Percentiles rank a stretch among this genome's conserved stretches.
Evolutionary conservation across 2,329 filamentous ascomycete genomes (phyloP).

Genomic region (Colletotrichum orchidophilum): DNA sequence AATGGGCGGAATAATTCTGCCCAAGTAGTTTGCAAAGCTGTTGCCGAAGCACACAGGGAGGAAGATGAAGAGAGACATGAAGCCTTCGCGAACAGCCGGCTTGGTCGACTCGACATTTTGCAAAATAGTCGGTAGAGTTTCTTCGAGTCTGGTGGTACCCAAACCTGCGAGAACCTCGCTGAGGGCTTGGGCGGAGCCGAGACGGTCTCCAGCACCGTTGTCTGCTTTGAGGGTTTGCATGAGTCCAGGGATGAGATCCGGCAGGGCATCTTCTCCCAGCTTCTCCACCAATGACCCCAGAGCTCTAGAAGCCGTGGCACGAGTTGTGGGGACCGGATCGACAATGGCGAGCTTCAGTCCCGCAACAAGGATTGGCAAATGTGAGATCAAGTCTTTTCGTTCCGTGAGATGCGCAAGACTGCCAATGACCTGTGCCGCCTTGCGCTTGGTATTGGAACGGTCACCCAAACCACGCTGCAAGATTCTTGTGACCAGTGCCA

Average conservation of each 20-base stretch:
- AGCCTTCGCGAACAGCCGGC: conserved; percentile 90
- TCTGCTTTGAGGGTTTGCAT: conserved; percentile 99
- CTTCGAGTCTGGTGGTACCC: conserved; percentile 90
- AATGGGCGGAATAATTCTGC: conserved; percentile 94
- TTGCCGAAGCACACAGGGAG: conserved; percentile 99
- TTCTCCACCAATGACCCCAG: conserved; percentile 98
- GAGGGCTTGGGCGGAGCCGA: conserved; percentile 95
- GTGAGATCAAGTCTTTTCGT: conserved; percentile 89
- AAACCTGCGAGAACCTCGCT: conserved; percentile 95
- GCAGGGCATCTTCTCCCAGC: conserved; percentile 93
- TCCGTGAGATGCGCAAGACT: conserved; percentile 97
- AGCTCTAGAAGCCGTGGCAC: conserved; percentile 94
- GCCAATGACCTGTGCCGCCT: conserved; percentile 96
- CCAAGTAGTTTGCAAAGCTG: conserved; percentile 95
- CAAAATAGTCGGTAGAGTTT: conserved; percentile 93
- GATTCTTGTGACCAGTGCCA: conserved; percentile 94
- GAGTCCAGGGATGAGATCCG: conserved; percentile 95
- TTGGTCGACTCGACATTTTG: conserved; percentile 96
- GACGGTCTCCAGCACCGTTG: conserved; percentile 92
- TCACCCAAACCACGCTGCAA: conserved; percentile 91
- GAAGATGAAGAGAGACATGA: conserved; percentile 99
- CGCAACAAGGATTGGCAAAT: conserved; percentile 90
- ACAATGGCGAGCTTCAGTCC: conserved; percentile 90
- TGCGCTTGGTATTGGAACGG: conserved; percentile 93
- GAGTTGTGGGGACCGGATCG: conserved; percentile 94